Percentiles rank a stretch among this genome's conserved stretches.
Conservation (phyloP, 257 asterid species). For the Linaria vulgaris region DNA sequence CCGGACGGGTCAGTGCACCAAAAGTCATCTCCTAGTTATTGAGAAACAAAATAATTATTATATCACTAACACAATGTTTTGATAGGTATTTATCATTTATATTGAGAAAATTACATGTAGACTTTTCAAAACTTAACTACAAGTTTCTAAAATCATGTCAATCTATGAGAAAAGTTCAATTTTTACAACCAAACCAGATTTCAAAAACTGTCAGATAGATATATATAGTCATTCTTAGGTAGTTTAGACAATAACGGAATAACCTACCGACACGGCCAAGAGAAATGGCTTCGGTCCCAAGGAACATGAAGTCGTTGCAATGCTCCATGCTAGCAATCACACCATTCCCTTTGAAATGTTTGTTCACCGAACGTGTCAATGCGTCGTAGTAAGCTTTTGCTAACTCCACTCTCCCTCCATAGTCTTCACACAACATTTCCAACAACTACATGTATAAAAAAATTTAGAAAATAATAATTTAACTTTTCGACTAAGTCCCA, state of each 20-base stretch:
- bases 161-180: too few species aligned
- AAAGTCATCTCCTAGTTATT: slow-evolving; percentile 71
- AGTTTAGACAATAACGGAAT: too few species aligned
- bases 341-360: slow-evolving; percentile 91
- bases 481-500: too few species aligned
- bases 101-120: too few species aligned
- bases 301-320: slow-evolving; percentile 95
- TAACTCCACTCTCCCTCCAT: slow-evolving; percentile 85
- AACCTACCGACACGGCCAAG: slow-evolving; percentile 90
- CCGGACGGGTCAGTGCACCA: slow-evolving; percentile 98
- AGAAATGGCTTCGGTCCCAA: slow-evolving; percentile 75
- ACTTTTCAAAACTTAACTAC: too few species aligned
- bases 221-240: too few species aligned
- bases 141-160: too few species aligned
- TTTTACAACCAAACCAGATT: too few species aligned
- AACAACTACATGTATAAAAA: slow-evolving; percentile 42
- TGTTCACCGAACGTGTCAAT: slow-evolving; percentile 56
- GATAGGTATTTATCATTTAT: too few species aligned
- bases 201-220: too few species aligned
- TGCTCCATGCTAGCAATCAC: slow-evolving; percentile 99
- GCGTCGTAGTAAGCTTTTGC: slow-evolving; percentile 88
- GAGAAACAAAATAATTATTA: background rate
- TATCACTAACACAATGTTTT: too few species aligned
- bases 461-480: background rate
- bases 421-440: slow-evolving; percentile 88